phyloP scores from a whole-genome alignment of 2,329 filamentous ascomycete genomes.

The Blumeria hordei region DNA sequence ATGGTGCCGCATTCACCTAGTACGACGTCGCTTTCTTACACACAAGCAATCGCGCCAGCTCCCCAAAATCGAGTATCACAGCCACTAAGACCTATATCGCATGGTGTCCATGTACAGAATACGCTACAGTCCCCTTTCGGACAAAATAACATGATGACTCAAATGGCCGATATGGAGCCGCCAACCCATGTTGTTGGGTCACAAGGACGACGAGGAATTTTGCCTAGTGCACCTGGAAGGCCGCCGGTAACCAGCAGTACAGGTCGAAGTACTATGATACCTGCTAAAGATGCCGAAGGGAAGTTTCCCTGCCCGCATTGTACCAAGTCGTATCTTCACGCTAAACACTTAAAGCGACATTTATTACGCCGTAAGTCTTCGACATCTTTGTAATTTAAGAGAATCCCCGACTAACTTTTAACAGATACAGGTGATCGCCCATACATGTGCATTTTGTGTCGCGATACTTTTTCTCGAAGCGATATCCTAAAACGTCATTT shows the following conservation, averaged over 20 bases:
- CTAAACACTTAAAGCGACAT: constrained; percentile 94
- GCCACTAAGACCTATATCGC: constrained; percentile 42
- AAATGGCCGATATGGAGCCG: constrained; percentile 31
- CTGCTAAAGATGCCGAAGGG: constrained; percentile 86
- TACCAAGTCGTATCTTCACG: constrained; percentile 92
- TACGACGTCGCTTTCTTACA: constrained; percentile 38
- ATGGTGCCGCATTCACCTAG: constrained; percentile 42
- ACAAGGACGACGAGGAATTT: constrained; percentile 72
- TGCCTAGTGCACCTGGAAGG: constrained; percentile 73
- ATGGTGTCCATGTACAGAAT: constrained; percentile 29
- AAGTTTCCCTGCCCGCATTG: constrained; percentile 97
- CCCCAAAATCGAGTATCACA: constrained; percentile 32
- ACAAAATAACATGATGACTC: constrained; percentile 30
- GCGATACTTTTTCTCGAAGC: constrained; percentile 92
- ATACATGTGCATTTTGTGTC: constrained; percentile 94
- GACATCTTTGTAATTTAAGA: not conserved
- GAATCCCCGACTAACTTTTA: constrained; percentile 6
- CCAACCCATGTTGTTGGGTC: constrained; percentile 87
- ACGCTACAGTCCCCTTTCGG: constrained; percentile 36
- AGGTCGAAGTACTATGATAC: constrained; percentile 61
- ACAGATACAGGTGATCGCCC: constrained; percentile 90
- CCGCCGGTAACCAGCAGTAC: constrained; percentile 51
- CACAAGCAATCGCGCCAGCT: constrained; percentile 53
- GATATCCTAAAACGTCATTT: constrained; percentile 98
- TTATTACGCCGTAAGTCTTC: constrained; percentile 68